Conservation (phyloP, 1,139 yeast genomes). For the Komagataea norvegica region DNA sequence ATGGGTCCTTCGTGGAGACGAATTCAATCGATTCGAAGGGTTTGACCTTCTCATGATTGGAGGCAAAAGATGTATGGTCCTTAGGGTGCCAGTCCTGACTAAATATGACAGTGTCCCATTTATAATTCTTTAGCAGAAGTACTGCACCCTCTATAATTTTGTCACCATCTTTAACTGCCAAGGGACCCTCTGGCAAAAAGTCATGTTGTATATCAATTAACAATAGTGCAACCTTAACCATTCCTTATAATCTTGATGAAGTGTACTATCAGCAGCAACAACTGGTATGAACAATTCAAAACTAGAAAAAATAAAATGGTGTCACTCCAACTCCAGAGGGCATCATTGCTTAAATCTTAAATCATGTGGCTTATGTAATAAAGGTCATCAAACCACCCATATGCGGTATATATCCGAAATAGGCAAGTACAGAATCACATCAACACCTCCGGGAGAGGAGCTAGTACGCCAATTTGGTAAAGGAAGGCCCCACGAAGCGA, state of each 20-base stretch:
- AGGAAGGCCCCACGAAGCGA: too few species aligned
- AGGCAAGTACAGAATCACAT: slow-evolving; percentile 23
- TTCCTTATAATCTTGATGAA: too few species aligned
- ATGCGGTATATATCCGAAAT: slow-evolving; percentile 16
- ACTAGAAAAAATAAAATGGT: too few species aligned
- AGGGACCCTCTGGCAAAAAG: slow-evolving; percentile 69
- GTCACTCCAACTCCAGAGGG: too few species aligned
- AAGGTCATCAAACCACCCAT: slow-evolving; percentile 18
- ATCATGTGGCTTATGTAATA: slow-evolving; percentile 8
- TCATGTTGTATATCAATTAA: slow-evolving; percentile 84
- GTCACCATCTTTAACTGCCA: slow-evolving; percentile 71
- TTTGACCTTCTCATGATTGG: slow-evolving; percentile 46
- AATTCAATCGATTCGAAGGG: slow-evolving; percentile 53
- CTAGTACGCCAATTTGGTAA: too few species aligned
- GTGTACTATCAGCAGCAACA: too few species aligned
- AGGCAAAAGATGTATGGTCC: slow-evolving; percentile 78
- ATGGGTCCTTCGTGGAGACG: slow-evolving; percentile 44
- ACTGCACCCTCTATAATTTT: slow-evolving; percentile 49
- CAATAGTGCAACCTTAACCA: slow-evolving; percentile 47
- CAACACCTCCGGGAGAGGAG: slow-evolving; percentile 21
- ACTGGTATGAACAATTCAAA: too few species aligned
- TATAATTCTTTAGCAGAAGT: slow-evolving; percentile 36
- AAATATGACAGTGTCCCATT: slow-evolving; percentile 64
- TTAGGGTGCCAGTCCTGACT: slow-evolving; percentile 90
- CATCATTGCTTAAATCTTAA: slow-evolving; percentile 1